phyloP scores from a whole-genome alignment of 176 grass and related monocot species.

The Coix lacrymajobi region DNA sequence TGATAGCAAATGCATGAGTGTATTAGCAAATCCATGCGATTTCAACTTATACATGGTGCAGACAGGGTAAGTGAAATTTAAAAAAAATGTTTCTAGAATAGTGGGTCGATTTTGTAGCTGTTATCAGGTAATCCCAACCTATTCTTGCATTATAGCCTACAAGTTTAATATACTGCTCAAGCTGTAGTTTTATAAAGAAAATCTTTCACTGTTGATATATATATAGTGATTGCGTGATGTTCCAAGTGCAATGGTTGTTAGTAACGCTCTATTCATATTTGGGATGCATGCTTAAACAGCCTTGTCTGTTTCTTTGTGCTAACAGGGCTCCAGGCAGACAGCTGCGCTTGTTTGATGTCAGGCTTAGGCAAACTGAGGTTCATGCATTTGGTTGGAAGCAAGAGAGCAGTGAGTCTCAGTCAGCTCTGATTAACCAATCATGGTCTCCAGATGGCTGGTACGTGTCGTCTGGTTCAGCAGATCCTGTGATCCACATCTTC shows the following conservation, averaged over 20 bases:
- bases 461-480: conserved; percentile 74
- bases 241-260: neutral
- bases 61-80: conserved; percentile 70
- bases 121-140: neutral
- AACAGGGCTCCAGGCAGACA: conserved; percentile 69
- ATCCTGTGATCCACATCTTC: conserved; percentile 89
- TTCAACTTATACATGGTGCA: conserved; percentile 98
- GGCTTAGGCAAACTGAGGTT: conserved; percentile 75
- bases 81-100: conserved; percentile 16
- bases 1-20: conserved; percentile 95
- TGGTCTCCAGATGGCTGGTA: conserved; percentile 92
- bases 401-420: conserved; percentile 84
- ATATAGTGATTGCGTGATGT: neutral
- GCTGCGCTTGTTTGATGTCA: conserved; percentile 75
- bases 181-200: neutral
- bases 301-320: neutral
- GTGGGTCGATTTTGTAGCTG: neutral
- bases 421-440: conserved; percentile 91
- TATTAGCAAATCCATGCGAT: conserved; percentile 76
- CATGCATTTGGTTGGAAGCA: conserved; percentile 94
- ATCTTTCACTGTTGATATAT: neutral
- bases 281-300: neutral
- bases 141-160: neutral
- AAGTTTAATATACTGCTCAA: neutral
- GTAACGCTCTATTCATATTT: neutral